Evolutionary conservation across 2,329 filamentous ascomycete species (phyloP).

Genomic region (Aspergillus clavatus): DNA sequence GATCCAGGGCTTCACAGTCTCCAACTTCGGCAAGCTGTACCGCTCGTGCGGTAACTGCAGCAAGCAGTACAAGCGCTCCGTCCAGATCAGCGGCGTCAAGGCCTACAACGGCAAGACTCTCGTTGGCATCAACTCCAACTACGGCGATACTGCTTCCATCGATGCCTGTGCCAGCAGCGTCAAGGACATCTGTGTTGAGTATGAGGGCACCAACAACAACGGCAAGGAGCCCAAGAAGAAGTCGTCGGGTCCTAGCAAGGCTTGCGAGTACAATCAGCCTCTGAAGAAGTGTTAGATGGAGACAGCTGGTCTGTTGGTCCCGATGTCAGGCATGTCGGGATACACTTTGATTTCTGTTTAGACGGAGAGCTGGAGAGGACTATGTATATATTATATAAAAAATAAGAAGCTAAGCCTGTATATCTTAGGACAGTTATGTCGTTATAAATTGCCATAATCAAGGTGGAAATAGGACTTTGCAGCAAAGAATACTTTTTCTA

Average conservation of each 20-base stretch:
- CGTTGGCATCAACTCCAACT: constrained; percentile 39
- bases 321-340: too few species aligned
- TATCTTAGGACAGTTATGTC: too few species aligned
- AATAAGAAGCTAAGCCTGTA: too few species aligned
- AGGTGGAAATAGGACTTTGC: too few species aligned
- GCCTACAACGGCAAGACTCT: constrained; percentile 27
- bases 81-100: constrained; percentile 28
- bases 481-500: too few species aligned
- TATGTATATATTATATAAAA: too few species aligned
- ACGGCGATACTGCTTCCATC: constrained; percentile 31
- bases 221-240: constrained; percentile 3
- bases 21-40: constrained; percentile 44
- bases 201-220: constrained; percentile 20
- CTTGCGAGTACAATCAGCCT: constrained; percentile 1
- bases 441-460: too few species aligned
- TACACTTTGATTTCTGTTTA: too few species aligned
- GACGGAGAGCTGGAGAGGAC: too few species aligned
- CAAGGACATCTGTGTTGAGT: constrained; percentile 32
- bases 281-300: constrained; percentile 1
- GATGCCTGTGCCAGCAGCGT: constrained; percentile 25
- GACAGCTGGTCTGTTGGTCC: background rate
- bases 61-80: constrained; percentile 27
- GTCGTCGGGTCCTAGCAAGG: background rate
- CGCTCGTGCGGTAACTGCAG: constrained; percentile 46
- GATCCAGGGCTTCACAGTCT: constrained; percentile 37